phyloP scores from a whole-genome alignment of 2,329 filamentous ascomycete species.

The Epichloe glyceriae region DNA sequence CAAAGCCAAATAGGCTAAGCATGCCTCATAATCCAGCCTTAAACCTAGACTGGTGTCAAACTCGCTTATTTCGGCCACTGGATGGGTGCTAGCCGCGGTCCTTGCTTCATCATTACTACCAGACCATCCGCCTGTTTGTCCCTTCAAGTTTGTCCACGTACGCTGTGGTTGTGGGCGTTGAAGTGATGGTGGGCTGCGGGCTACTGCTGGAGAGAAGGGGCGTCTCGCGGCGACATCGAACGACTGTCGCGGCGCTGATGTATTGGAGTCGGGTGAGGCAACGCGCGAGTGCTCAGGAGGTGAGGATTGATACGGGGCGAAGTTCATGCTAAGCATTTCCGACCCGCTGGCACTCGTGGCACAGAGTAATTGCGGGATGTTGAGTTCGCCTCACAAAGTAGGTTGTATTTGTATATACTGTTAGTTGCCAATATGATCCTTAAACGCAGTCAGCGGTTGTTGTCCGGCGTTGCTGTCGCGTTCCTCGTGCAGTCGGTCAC shows the following conservation, averaged over 20 bases:
- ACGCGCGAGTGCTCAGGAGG: conserved; percentile 74
- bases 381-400: background rate
- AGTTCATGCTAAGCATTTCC: conserved; percentile 54
- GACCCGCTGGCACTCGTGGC: background rate
- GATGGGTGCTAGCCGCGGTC: conserved; percentile 25
- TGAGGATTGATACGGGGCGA: conserved; percentile 91
- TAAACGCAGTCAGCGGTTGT: no score
- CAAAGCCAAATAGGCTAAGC: conserved; percentile 71
- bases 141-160: conserved; percentile 32
- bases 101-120: conserved; percentile 9
- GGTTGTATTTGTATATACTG: no score
- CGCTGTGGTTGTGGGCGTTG: conserved; percentile 43
- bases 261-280: conserved; percentile 49
- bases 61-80: conserved; percentile 49
- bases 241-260: conserved; percentile 34
- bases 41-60: conserved; percentile 87
- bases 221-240: conserved; percentile 43
- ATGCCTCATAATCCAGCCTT: conserved; percentile 79
- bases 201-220: conserved; percentile 38
- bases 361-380: background rate
- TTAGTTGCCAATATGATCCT: no score
- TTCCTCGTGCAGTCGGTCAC: no score
- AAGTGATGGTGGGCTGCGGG: conserved; percentile 28
- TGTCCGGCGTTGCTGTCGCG: no score
- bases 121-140: conserved; percentile 18